Evolutionary conservation across 768 basidiomycete species (phyloP).

Genomic region (Tricholoma sp.): DNA sequence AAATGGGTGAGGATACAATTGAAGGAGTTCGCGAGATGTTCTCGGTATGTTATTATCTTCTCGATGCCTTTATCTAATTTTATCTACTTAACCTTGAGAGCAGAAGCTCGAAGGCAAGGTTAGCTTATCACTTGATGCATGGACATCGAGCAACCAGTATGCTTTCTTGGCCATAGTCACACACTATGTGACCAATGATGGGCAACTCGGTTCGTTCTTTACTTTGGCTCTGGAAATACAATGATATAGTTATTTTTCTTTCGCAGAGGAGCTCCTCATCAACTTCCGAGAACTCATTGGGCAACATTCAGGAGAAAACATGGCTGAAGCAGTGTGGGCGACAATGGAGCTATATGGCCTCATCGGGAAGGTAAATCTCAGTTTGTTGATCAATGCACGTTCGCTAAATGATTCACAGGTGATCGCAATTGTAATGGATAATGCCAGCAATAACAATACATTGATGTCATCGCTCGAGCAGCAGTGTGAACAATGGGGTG

Average conservation of each 20-base stretch:
- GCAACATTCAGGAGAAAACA: background rate
- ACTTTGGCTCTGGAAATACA: too few species aligned
- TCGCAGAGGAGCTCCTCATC: background rate
- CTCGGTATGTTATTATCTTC: background rate
- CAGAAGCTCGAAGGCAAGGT: slow-evolving; percentile 5
- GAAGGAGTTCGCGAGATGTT: background rate
- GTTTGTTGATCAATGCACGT: background rate
- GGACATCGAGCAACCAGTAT: background rate
- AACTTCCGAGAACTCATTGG: background rate
- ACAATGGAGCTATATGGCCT: background rate
- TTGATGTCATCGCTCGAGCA: too few species aligned
- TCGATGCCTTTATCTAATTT: too few species aligned
- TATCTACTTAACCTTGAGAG: background rate
- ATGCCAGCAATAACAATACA: too few species aligned
- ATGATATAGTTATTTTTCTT: background rate
- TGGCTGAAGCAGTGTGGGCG: background rate
- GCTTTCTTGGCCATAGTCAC: background rate
- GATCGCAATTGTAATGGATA: background rate
- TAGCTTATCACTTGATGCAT: background rate
- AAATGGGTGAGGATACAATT: background rate
- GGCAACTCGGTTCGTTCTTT: background rate
- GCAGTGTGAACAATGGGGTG: too few species aligned
- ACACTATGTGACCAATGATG: background rate
- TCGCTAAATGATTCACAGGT: slow-evolving; percentile 6
- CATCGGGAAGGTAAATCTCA: background rate